Evolutionary conservation across 2,329 filamentous ascomycete genomes (phyloP), one percentile per base, ranked within the genome.

Genomic region (Clonostachys byssicola): DNA sequence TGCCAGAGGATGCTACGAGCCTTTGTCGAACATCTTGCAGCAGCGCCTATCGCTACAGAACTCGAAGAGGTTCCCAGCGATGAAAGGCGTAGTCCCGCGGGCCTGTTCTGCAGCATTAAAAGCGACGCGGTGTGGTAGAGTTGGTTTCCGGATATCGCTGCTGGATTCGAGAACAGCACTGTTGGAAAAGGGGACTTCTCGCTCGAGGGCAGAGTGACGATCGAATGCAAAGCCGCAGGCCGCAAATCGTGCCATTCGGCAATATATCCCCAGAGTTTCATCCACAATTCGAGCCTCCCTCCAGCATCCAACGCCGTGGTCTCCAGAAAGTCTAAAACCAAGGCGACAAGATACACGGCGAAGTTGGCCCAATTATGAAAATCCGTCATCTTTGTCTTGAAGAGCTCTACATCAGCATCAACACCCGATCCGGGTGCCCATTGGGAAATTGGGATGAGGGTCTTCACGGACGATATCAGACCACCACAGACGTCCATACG

Each of bases 401-500:
- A 73, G 9, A 72, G 50, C 2, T 55, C 52, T 1, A 60, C 59
- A 39, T 39, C 63, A 0, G 60, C 55, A 13, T 63, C 63, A 7
- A 66, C 51, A n/a, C 17, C 36, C 5, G 54, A 48, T 14, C 59
- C 56, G 1, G 67, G 66, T 0, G 70, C 64, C 76, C 76, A 79
- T 47, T 68, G 67, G 2, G 63, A 61, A 9, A 72, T 64, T 3
- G 71, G 72, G 6, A 78, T 72, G 12, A 78, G 65, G 1, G 76
- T 78, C 47, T 68, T 66, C 51, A 75, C 70, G 34, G 73, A 72
- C 5, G 72, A 75, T 8, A 78, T 76, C 6, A 78, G 62, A 0
- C 72, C 74, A n/a, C 75, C 74, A 46, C 73, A 77, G 20, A 78
- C 69, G 52, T 78, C 73, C 74, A 79, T 78, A 8, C 74, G 66